These are phyloP conservation scores for Ochetophila trinervis DNA, from an alignment of 306 rosid species.

Conservation along the genomic window DNA sequence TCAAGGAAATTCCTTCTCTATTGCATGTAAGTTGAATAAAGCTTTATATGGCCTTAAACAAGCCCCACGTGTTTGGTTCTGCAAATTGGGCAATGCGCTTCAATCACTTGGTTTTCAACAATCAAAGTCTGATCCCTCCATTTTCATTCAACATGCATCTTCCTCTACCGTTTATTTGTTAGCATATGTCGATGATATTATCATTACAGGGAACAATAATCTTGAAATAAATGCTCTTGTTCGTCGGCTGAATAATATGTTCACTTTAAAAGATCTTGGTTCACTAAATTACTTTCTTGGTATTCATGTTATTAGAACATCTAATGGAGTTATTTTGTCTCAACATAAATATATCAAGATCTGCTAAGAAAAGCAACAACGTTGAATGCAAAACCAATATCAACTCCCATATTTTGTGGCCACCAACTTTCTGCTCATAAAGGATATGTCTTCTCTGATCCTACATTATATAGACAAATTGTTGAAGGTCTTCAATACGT, in stretches of 20 bases:
- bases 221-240: neutral
- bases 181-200: neutral
- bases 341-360: no score
- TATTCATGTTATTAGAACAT: neutral
- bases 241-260: neutral
- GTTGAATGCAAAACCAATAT: neutral
- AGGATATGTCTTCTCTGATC: neutral
- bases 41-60: neutral
- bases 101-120: neutral
- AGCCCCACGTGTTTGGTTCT: neutral
- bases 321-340: neutral
- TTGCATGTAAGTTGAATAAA: neutral
- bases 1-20: neutral
- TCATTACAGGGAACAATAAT: neutral
- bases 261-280: neutral
- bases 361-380: neutral
- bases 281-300: neutral
- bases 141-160: neutral
- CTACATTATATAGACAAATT: neutral
- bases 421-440: no score
- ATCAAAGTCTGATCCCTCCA: neutral
- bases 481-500: neutral
- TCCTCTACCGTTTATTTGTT: neutral
- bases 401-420: neutral
- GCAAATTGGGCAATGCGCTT: neutral